Base-by-base conservation (phyloP, 2,329 filamentous ascomycete species). In the Huntiella bhutanensis region DNA sequence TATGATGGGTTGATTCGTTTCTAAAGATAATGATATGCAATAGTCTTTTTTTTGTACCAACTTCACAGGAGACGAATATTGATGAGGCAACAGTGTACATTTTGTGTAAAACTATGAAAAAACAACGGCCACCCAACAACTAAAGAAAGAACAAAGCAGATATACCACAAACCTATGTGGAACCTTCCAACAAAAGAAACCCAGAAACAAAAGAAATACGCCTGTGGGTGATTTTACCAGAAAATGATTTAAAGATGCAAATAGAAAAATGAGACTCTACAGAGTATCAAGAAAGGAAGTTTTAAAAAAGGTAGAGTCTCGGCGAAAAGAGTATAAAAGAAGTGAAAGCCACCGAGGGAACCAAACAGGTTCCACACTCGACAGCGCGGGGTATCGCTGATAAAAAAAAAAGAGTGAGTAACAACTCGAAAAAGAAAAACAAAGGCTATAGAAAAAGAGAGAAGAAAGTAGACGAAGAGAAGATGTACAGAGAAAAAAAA, bases 381-480 rank as follows among this genome's bases (percentile, higher is more conserved):
- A 36, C 17, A 41, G 39, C 39, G 39, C 34, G 34, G 39, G 39
- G 39, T 55, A 59, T 55, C 52, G 53, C 54, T 59, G 54, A 54
- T 54, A 53, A 51, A 52, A 44, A 51, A 52, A 44, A 55, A 52
- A 55, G 52, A 59, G 5, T 17, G 54, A 59, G 55, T 47, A 57
- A 57, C 19, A 28, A 28, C 22, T 28, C 22, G 22, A 28, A 28
- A 28, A 28, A 28, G 22, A 28, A 28, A 28, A 28, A 28, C 22
- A 28, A 28, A 28, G 22, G 22, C 22, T 28, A 28, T 28, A 10
- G 22, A 28, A 10, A 10, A 28, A n/a, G 5, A 16, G 7, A 11
- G 8, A 39, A 38, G 34, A 13, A 28, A 38, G 12, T 15, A 28
- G 19, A 35, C 6, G 32, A 45, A 45, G n/a, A 28, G 22, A 28